Conservation (phyloP, 805 yeast genomes). For the Ogataea corticis region DNA sequence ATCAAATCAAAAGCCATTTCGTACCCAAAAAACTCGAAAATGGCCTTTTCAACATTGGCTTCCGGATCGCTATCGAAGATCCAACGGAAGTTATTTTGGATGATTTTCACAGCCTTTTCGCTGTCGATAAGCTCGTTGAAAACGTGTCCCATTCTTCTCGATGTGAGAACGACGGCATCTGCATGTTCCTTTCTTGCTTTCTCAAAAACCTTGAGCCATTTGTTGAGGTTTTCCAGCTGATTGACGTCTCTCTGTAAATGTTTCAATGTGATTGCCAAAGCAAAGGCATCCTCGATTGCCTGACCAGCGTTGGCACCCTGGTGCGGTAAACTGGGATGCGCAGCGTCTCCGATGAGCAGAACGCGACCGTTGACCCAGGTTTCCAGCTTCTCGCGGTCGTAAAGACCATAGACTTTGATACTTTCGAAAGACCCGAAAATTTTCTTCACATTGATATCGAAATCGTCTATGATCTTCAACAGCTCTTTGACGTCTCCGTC, state of each 20-base stretch:
- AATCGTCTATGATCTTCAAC: neutral
- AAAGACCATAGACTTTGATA: neutral
- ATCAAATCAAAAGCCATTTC: too few relatives aligned
- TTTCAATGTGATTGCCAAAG: neutral
- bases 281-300: conserved; percentile 1
- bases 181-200: neutral
- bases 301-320: conserved; percentile 2
- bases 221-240: neutral
- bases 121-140: neutral
- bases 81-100: neutral
- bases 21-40: neutral
- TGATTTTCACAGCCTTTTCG: conserved; percentile 1
- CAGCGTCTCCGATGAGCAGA: neutral
- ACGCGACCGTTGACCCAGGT: neutral
- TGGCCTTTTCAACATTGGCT: neutral
- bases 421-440: neutral
- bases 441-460: neutral
- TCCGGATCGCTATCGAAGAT: conserved; percentile 1
- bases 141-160: conserved; percentile 3
- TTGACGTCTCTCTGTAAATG: neutral
- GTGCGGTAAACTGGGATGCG: neutral
- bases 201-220: conserved; percentile 1
- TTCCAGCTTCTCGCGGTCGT: neutral
- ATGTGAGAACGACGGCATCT: conserved; percentile 1
- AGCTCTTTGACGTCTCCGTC: too few relatives aligned